Conservation (phyloP, 2,329 filamentous ascomycete genomes). For the Xylariaceae sp. region DNA sequence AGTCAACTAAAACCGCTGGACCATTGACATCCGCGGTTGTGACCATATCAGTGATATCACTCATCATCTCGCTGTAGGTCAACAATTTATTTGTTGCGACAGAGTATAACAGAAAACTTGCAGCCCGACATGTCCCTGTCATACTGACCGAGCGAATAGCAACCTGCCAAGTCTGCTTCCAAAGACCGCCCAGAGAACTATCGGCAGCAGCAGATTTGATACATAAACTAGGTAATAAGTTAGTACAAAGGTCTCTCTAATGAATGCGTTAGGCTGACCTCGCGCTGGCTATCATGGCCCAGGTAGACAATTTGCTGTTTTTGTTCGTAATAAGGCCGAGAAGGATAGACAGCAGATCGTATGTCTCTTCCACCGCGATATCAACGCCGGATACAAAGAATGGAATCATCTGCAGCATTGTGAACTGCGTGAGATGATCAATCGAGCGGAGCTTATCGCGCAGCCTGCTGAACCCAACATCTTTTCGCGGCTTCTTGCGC, state of each 20-base stretch:
- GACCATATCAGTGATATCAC: slow-evolving; percentile 68
- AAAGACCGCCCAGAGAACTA: slow-evolving; percentile 45
- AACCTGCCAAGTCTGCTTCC: slow-evolving; percentile 73
- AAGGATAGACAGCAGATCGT: slow-evolving; percentile 55
- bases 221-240: slow-evolving; percentile 41
- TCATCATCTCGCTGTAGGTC: slow-evolving; percentile 60
- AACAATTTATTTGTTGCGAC: slow-evolving; percentile 66
- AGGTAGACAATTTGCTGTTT: slow-evolving; percentile 61
- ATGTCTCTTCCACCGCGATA: slow-evolving; percentile 49
- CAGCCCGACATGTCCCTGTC: slow-evolving; percentile 67
- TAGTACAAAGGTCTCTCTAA: slow-evolving; percentile 6
- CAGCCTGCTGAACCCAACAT: slow-evolving; percentile 43
- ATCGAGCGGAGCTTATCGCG: slow-evolving; percentile 45
- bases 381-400: slow-evolving; percentile 50
- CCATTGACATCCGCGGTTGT: slow-evolving; percentile 77
- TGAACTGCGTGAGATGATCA: slow-evolving; percentile 43
- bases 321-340: slow-evolving; percentile 63
- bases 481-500: slow-evolving; percentile 49
- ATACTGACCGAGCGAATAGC: slow-evolving; percentile 67
- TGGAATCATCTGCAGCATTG: slow-evolving; percentile 54
- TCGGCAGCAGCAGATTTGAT: slow-evolving; percentile 40
- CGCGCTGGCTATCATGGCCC: slow-evolving; percentile 79
- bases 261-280: slow-evolving; percentile 50
- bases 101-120: slow-evolving; percentile 66
- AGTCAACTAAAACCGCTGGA: slow-evolving; percentile 73